phyloP scores from a whole-genome alignment of 495 filamentous ascomycete genomes.

The Cudoniella acicularis region DNA sequence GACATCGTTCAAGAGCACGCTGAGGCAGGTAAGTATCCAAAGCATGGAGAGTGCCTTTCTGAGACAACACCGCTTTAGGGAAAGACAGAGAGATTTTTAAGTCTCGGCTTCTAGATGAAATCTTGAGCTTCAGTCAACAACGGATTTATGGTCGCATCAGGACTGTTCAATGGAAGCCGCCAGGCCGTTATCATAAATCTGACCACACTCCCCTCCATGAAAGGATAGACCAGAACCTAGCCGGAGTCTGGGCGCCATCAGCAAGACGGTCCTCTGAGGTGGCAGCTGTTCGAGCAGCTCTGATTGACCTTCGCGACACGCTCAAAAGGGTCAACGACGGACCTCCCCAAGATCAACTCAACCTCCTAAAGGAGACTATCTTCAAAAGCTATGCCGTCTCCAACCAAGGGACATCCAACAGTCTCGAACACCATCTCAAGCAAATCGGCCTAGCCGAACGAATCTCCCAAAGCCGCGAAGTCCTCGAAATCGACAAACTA shows the following conservation, averaged over 20 bases:
- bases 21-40: not conserved
- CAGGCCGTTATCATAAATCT: not conserved
- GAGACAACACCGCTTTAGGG: not conserved
- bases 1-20: not conserved
- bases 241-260: no score
- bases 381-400: constrained; percentile 1
- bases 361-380: not conserved
- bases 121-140: not conserved
- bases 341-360: not conserved
- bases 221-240: not conserved
- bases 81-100: not conserved
- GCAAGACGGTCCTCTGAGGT: no score
- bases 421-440: not conserved
- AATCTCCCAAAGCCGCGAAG: not conserved
- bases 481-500: constrained; percentile 4
- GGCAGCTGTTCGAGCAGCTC: not conserved
- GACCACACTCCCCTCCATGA: not conserved
- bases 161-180: not conserved
- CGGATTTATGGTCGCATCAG: not conserved
- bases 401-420: not conserved
- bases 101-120: not conserved
- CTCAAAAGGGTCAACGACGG: not conserved
- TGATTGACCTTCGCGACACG: not conserved
- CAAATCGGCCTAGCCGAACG: not conserved
- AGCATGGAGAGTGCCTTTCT: not conserved